Evolutionary conservation across 1,284 basidiomycete species (phyloP), one percentile per base, ranked within the genome.

Genomic region (Ceratobasidium sp.): DNA sequence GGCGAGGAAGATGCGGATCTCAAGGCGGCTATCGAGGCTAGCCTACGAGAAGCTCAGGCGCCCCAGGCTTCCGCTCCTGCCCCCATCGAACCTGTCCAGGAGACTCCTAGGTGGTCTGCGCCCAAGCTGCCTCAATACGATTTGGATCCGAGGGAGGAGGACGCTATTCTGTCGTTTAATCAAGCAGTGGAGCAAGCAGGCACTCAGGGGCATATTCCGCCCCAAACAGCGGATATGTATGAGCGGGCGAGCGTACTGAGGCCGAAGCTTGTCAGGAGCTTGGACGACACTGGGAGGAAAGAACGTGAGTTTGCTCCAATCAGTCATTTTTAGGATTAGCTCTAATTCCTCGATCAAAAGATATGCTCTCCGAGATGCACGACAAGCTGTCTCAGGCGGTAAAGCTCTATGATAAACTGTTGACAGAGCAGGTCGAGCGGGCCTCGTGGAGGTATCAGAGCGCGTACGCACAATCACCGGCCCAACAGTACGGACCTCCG

Each of bases 21-120:
- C 26, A 89, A 87, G 69, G 93, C 97, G 14, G 97, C 97, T 0
- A 99, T 99, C 73, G 96, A 98, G 78, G 97, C 97, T 0, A 96
- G 93, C 78, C 81, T 99, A 76, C 86, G 90, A 12, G 97, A 99
- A 78, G 90, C 90, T 32, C 90, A 88, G 74, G 89, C 90, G 8
- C 90, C 91, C 0, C 87, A 85, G 73, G 89, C 94, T 1, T 93
- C 91, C 77, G 93, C 93, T 0, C 62, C 62, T 5, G 62, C 62
- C 10, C 93, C 93, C 0, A 78, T 86, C 2, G 87, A 84, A 10
- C 78, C 86, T 2, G 55, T 39, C 21, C 86, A 41, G 52, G 62
- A 50, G 43, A 39, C 41, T 39, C 59, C 32, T 52, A 43, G 46
- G 14, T 70, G 84, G 26, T 78, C 83, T 30, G 72, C 74, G 16